Base-by-base conservation (phyloP, 2,329 filamentous ascomycete species). In the Canariomyces notabilis region DNA sequence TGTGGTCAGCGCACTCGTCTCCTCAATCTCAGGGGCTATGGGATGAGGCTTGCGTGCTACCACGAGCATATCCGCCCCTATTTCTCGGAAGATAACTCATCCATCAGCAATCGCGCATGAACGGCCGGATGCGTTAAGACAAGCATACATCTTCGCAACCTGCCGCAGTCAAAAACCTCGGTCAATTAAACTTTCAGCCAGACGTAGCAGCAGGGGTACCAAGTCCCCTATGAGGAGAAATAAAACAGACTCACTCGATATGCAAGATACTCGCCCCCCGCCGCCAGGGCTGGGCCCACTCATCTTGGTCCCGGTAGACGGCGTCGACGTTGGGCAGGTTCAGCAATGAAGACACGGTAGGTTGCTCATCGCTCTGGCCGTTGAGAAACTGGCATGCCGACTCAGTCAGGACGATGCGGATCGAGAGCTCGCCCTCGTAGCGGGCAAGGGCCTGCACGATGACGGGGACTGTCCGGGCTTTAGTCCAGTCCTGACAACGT, bases 191-290 rank as follows among this genome's bases (percentile, higher is more conserved):
- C 11, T 14, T 23, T 22, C 9, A 19, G 11, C 11, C 3, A 8
- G n/a, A 18, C 15, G 19, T n/a, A 37, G 20, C 39, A 31, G 32
- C 21, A 38, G 11, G 12, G 29, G 15, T 23, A n/a, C n/a, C n/a
- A n/a, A n/a, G n/a, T n/a, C n/a, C n/a, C n/a, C n/a, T n/a, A n/a
- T n/a, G n/a, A n/a, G n/a, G n/a, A n/a, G n/a, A n/a, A 9, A 21
- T 45, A 22, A 12, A 34, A 33, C 44, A 31, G 75, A 70, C 64
- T 95, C 88, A 57, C 64, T 95, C 88, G 56, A 98, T 97, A 61
- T 98, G 93, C 46, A 97, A 68, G 37, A 98, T 95, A 3, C 75
- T 74, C n/a, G 79, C 79, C 3, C 85, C 87, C 2, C 90, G 76
- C 18, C 74, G 77, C 91, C 91, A 97, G 0, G 87, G 80, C 35